Conservation (phyloP, 2,329 filamentous ascomycete species). For the Pseudogymnoascus sp. region DNA sequence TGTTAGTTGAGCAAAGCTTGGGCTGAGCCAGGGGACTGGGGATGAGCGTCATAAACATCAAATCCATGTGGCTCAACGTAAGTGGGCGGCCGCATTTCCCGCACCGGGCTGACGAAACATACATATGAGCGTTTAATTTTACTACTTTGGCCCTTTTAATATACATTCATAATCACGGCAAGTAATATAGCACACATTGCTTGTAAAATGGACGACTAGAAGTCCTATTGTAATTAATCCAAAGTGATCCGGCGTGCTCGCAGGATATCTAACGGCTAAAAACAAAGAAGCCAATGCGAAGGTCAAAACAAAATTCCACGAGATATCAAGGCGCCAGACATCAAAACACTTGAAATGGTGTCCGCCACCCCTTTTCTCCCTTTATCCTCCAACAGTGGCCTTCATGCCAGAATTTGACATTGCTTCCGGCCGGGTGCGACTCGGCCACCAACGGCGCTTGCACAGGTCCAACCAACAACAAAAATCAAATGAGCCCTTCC, state of each 20-base stretch:
- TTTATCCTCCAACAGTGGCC: neutral
- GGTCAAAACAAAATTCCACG: neutral
- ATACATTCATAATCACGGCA: neutral
- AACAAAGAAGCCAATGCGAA: no score
- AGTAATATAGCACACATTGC: neutral
- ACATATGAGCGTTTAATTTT: neutral
- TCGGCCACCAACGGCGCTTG: neutral
- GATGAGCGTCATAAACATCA: constrained; percentile 10
- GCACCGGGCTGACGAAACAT: neutral
- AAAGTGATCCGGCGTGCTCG: neutral
- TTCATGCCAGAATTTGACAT: neutral
- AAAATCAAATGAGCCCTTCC: constrained; percentile 34
- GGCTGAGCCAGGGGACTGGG: neutral
- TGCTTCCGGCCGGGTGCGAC: neutral
- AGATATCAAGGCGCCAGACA: neutral
- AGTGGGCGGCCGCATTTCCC: constrained; percentile 8
- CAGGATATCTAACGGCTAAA: neutral
- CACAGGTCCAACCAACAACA: neutral
- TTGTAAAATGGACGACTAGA: neutral
- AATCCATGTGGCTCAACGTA: constrained; percentile 8
- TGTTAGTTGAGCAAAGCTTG: constrained; percentile 8
- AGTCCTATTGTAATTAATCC: neutral
- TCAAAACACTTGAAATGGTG: neutral
- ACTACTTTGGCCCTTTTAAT: neutral
- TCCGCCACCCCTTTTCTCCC: neutral